Evolutionary conservation across 2,329 filamentous ascomycete species (phyloP).

Genomic region (Aspergillus pseudoglaucus): DNA sequence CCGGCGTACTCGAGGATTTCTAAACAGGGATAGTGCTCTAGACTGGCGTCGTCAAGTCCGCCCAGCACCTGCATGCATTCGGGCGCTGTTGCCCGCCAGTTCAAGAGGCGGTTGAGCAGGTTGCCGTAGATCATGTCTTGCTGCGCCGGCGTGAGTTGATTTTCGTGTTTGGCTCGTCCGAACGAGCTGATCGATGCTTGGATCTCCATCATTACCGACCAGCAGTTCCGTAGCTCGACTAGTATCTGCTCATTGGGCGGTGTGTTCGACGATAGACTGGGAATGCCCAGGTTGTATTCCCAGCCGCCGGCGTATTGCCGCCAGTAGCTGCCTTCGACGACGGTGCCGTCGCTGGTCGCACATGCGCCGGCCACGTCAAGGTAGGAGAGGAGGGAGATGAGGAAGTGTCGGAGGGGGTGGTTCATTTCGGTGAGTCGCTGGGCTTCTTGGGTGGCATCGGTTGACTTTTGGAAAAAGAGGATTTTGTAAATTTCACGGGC

Average conservation of each 20-base stretch:
- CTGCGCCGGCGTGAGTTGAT: slow-evolving; percentile 21
- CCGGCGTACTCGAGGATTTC: slow-evolving; percentile 30
- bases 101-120: slow-evolving; percentile 20
- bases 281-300: slow-evolving; percentile 32
- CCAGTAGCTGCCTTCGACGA: slow-evolving; percentile 35
- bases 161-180: slow-evolving; percentile 25
- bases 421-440: slow-evolving; percentile 24
- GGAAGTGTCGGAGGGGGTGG: slow-evolving; percentile 29
- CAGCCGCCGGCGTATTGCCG: slow-evolving; percentile 31
- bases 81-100: slow-evolving; percentile 25
- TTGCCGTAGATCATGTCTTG: slow-evolving; percentile 26
- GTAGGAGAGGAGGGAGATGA: slow-evolving; percentile 35
- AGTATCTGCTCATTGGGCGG: slow-evolving; percentile 17
- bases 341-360: slow-evolving; percentile 30
- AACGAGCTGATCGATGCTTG: slow-evolving; percentile 27
- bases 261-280: slow-evolving; percentile 19
- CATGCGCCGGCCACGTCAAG: slow-evolving; percentile 36
- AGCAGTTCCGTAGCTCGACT: slow-evolving; percentile 22
- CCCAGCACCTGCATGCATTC: slow-evolving; percentile 20
- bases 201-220: slow-evolving; percentile 31
- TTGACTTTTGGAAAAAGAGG: slow-evolving; percentile 21
- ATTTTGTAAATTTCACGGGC: slow-evolving; percentile 33
- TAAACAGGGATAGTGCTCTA: slow-evolving; percentile 21
- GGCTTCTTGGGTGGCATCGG: slow-evolving; percentile 18
- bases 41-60: slow-evolving; percentile 22